Base-by-base conservation (phyloP, 2,329 filamentous ascomycete genomes). In the Pochonia chlamydosporia region DNA sequence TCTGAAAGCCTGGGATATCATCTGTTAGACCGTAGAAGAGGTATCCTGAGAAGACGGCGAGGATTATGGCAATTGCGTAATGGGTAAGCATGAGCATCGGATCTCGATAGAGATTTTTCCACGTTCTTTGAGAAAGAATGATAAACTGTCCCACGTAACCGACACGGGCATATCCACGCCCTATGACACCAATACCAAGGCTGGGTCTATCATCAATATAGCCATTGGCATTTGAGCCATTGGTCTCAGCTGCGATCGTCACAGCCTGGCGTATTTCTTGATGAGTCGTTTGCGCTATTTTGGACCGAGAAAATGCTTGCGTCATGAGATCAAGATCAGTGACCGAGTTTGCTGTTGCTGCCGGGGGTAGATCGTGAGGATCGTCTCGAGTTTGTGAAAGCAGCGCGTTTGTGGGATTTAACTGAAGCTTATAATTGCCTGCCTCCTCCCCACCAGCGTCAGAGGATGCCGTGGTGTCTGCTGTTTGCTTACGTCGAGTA, bases 11-110 rank as follows among this genome's bases (percentile, higher is more conserved):
- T 52, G 89, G 86, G 56, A 99, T 95, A 60, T 99, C 91, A 60
- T 96, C 90, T 1, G 91, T 96, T 41, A 99, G 75, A 3, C 92
- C 93, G 59, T 97, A 99, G 72, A 97, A 99, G 11, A 99, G 78
- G 67, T 88, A 97, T 3, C 93, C 93, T 2, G 92, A 91, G 49
- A 99, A 86, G 5, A 97, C 92, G 2, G 91, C 93, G 5, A 99
- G 79, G 0, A 97, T 71, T 51, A 99, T 97, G 7, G 93, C 90
- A 56, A 96, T 97, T 31, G 93, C 93, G 63, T 97, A 99, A 68
- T 99, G 93, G 0, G 91, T 96, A 49, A 99, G 79, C 93, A 99
- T 99, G 50, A 99, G 74, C 80, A 97, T 91, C 1, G 93, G 93
- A 64, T 99, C 96, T 48, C 93, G 84, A 72, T 99, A 97, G 6